phyloP scores from a whole-genome alignment of 306 rosid genomes.

The Castanea crenata region DNA sequence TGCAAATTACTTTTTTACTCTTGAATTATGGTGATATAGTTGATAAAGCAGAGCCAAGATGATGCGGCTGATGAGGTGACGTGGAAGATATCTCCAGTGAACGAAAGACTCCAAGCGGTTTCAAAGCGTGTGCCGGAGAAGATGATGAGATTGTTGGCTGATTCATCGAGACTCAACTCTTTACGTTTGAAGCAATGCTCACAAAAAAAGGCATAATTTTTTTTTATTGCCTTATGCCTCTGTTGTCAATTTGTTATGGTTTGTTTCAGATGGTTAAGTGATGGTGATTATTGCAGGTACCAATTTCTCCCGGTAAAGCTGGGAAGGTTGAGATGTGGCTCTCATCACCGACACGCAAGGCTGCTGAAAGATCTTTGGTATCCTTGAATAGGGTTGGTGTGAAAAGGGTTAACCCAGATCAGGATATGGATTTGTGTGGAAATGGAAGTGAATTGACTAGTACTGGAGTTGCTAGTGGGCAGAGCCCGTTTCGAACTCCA shows the following conservation, averaged over 20 bases:
- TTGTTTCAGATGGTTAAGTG: slow-evolving; percentile 17
- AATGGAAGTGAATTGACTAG: slow-evolving; percentile 25
- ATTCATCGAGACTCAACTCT: slow-evolving; percentile 62
- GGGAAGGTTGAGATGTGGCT: slow-evolving; percentile 49
- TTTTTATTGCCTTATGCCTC: not conserved
- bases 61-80: slow-evolving; percentile 79
- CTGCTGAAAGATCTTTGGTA: slow-evolving; percentile 38
- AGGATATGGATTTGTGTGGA: slow-evolving; percentile 25
- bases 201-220: slow-evolving; percentile 49
- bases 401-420: slow-evolving; percentile 49
- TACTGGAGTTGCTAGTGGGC: slow-evolving; percentile 31
- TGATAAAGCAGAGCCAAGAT: slow-evolving; percentile 92
- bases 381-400: slow-evolving; percentile 46
- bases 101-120: slow-evolving; percentile 79
- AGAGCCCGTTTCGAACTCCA: slow-evolving; percentile 90
- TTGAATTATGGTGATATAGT: slow-evolving; percentile 26
- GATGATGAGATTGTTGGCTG: slow-evolving; percentile 66
- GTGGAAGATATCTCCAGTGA: slow-evolving; percentile 92
- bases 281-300: slow-evolving; percentile 22
- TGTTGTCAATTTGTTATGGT: not conserved
- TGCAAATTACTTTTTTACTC: no score
- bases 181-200: slow-evolving; percentile 47
- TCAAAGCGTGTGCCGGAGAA: slow-evolving; percentile 70
- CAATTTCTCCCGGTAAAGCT: slow-evolving; percentile 44
- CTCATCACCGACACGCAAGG: slow-evolving; percentile 39